phyloP scores from a whole-genome alignment of 805 yeast genomes.

The Candida golubevii region DNA sequence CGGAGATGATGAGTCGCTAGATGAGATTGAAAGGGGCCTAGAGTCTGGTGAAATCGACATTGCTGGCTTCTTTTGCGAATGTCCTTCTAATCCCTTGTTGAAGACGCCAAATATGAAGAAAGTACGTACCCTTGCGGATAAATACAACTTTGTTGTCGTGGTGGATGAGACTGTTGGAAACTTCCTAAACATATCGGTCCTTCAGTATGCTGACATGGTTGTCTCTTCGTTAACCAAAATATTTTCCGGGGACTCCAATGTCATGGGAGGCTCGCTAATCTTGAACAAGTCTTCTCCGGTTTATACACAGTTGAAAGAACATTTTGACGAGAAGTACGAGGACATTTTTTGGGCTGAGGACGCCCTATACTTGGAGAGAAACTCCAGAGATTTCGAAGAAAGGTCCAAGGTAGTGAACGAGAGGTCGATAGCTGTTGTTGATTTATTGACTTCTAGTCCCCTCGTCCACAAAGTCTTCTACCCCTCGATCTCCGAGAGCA shows the following conservation, averaged over 20 bases:
- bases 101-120: slow-evolving; percentile 74
- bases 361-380: slow-evolving; percentile 85
- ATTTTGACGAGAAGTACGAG: slow-evolving; percentile 50
- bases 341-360: slow-evolving; percentile 92
- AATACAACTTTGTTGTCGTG: slow-evolving; percentile 71
- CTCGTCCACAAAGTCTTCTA: slow-evolving; percentile 65
- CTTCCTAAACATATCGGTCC: slow-evolving; percentile 73
- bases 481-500: slow-evolving; percentile 58
- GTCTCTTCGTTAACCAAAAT: slow-evolving; percentile 87
- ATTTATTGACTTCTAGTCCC: slow-evolving; percentile 45
- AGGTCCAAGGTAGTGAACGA: slow-evolving; percentile 56
- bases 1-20: slow-evolving; percentile 71
- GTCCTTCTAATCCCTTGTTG: slow-evolving; percentile 92
- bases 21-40: slow-evolving; percentile 58
- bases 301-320: slow-evolving; percentile 47
- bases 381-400: slow-evolving; percentile 79
- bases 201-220: slow-evolving; percentile 81
- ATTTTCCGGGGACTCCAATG: slow-evolving; percentile 91
- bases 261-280: slow-evolving; percentile 88
- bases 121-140: slow-evolving; percentile 60
- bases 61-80: slow-evolving; percentile 82
- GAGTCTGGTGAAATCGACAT: slow-evolving; percentile 52
- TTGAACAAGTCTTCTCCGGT: slow-evolving; percentile 61
- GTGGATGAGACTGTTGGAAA: slow-evolving; percentile 96
- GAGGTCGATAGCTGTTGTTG: slow-evolving; percentile 52